Percentiles rank a stretch among this genome's conserved stretches.
These are phyloP conservation scores for Plectosphaerella plurivora DNA, from an alignment of 2,329 filamentous ascomycete species.

Conservation along the genomic window DNA sequence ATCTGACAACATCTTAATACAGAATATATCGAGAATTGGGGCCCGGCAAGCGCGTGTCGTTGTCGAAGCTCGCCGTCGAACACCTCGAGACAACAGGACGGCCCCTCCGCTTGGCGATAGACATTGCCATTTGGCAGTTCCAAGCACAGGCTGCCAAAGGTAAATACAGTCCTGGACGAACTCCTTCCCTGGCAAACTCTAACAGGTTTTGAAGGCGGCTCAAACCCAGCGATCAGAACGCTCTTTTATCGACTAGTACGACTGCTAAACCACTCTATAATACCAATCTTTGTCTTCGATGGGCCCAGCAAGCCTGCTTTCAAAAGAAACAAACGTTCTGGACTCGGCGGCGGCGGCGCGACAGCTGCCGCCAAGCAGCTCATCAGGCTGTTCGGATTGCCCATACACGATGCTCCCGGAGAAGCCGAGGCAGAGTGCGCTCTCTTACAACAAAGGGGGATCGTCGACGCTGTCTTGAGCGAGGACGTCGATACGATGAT, in stretches of 20 bases:
- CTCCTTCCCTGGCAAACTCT: background rate
- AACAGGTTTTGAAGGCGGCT: constrained; percentile 53
- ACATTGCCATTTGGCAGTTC: constrained; percentile 97
- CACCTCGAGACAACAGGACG: constrained; percentile 66
- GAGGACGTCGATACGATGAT: constrained; percentile 97
- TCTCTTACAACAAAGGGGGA: constrained; percentile 70
- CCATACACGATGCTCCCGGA: constrained; percentile 80
- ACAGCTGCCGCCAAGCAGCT: constrained; percentile 77
- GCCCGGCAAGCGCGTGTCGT: constrained; percentile 69
- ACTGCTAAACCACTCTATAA: constrained; percentile 70
- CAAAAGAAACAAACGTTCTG: constrained; percentile 79
- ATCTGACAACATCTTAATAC: constrained; percentile 10
- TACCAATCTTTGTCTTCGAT: constrained; percentile 88
- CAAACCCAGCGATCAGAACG: constrained; percentile 84
- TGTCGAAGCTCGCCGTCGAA: constrained; percentile 77
- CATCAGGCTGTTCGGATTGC: constrained; percentile 80
- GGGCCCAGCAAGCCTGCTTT: constrained; percentile 79
- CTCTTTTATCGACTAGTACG: constrained; percentile 88
- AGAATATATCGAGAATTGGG: constrained; percentile 93
- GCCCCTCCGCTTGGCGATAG: constrained; percentile 83
- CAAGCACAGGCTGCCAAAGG: constrained; percentile 81
- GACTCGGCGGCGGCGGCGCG: constrained; percentile 60
- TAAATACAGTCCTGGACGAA: constrained; percentile 16
- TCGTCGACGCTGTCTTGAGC: constrained; percentile 90
- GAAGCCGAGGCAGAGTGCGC: constrained; percentile 97